Conservation (phyloP, 169 alveolate species). For the Babesia ovata region DNA sequence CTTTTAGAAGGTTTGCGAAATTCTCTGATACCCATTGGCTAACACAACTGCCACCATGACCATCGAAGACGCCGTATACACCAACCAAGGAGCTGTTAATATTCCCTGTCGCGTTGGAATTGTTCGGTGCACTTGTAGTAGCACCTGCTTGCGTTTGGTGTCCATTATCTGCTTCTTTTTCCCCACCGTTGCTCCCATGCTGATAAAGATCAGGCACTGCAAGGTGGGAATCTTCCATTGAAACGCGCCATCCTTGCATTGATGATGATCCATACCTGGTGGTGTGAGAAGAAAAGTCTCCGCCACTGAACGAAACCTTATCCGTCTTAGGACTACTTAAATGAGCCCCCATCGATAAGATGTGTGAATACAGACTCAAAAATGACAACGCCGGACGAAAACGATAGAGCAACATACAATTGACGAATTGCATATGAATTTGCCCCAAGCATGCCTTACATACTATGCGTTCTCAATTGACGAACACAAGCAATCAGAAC, state of each 20-base stretch:
- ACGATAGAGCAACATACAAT: conserved; percentile 35
- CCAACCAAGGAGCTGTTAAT: conserved; percentile 52
- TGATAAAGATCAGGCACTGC: conserved; percentile 63
- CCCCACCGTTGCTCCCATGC: conserved; percentile 1
- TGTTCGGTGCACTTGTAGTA: not conserved
- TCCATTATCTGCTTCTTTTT: conserved; percentile 15
- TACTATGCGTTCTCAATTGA: not conserved
- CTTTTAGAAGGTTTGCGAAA: conserved; percentile 75
- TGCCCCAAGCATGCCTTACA: not conserved
- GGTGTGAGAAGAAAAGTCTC: conserved; percentile 76
- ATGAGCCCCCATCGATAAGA: conserved; percentile 87
- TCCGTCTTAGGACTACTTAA: conserved; percentile 86
- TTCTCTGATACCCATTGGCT: conserved; percentile 89
- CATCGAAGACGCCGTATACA: conserved; percentile 96
- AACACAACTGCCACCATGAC: conserved; percentile 97
- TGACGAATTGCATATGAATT: not conserved
- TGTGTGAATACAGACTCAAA: conserved; percentile 32
- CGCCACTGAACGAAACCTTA: conserved; percentile 83
- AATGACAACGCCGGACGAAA: conserved; percentile 11
- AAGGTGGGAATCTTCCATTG: conserved; percentile 95
- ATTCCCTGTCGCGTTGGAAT: conserved; percentile 6
- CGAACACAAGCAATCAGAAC: not conserved
- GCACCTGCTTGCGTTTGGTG: not conserved
- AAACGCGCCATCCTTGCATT: conserved; percentile 95
- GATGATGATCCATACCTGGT: conserved; percentile 85